Base-by-base conservation (phyloP, 306 rosid species). In the Vigna angularis region DNA sequence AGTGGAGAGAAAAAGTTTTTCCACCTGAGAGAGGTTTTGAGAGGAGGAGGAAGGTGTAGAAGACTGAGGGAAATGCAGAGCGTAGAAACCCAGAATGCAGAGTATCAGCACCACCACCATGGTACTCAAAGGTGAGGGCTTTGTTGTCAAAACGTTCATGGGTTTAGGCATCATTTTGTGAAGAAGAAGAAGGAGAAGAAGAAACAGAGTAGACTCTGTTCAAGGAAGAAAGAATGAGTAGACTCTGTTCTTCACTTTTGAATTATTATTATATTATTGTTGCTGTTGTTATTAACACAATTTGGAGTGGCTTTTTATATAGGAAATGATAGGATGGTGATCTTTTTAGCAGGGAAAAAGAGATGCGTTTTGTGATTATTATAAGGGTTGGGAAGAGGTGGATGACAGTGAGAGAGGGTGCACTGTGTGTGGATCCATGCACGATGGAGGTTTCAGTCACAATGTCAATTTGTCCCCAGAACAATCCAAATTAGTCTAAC, bases 31-130 rank as follows among this genome's bases (percentile, higher is more conserved):
- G 40, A 83, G 68, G 56, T 74, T 73, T 8, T 14, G 75, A 51
- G 81, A 48, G 70, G 53, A 15, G 4, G 78, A 73, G 13, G 79
- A 53, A 45, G 79, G 56, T 18, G 72, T 5, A 1, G 80, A n/a
- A 24, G 86, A 51, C 73, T 38, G 86, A n/a, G 90, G 85, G 76
- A 56, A 85, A 74, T 88, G 88, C 36, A 92, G 80, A 3, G 89
- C 30, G 34, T 80, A 90, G 57, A 86, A 91, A 42, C 84, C 89
- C 42, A 92, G 80, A 86, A 91, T 84, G 88, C 87, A 82, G 73
- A 90, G 67, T 81, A 90, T 20, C 48, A 85, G 18, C 20, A 86
- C 3, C 56, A 83, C 0, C 18, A 86, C 49, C 59, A 85, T 58
- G 58, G 87, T 74, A 26, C 48, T 45, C 20, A 87, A 61, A 15